phyloP scores from a whole-genome alignment of 1,139 yeast genomes.

The Citeromyces siamensis region DNA sequence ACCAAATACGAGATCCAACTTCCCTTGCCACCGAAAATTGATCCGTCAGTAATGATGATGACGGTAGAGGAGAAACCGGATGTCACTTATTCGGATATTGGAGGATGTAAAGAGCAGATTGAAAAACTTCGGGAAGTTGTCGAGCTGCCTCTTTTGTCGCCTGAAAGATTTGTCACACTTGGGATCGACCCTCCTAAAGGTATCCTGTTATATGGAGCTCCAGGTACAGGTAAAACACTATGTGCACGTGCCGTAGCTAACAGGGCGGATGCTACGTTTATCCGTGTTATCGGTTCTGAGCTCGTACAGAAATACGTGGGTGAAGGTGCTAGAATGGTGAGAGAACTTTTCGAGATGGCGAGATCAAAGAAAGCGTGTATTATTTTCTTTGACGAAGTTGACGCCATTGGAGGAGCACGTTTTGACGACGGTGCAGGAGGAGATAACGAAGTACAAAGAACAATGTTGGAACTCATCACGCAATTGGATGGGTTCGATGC shows the following conservation, averaged over 20 bases:
- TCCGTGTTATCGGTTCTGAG: conserved; percentile 96
- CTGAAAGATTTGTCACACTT: conserved; percentile 89
- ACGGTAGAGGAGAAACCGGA: conserved; percentile 98
- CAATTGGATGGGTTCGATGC: conserved; percentile 98
- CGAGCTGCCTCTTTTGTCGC: conserved; percentile 85
- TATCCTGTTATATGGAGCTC: conserved; percentile 90
- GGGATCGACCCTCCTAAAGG: conserved; percentile 99
- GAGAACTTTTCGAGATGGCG: conserved; percentile 98
- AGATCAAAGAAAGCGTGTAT: conserved; percentile 96
- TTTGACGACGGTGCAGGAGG: conserved; percentile 99
- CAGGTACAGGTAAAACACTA: conserved; percentile 96
- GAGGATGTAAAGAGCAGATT: conserved; percentile 97
- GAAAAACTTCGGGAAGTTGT: conserved; percentile 96
- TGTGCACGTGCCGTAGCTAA: conserved; percentile 99
- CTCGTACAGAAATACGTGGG: conserved; percentile 97
- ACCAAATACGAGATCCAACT: conserved; percentile 93
- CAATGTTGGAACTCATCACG: conserved; percentile 95
- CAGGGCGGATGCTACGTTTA: conserved; percentile 96
- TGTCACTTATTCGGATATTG: conserved; percentile 84
- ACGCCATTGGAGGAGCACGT: conserved; percentile 98
- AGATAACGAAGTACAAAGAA: conserved; percentile 96
- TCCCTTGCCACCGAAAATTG: conserved; percentile 95
- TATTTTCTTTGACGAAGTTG: conserved; percentile 92
- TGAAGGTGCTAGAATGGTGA: conserved; percentile 98
- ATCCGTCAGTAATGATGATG: conserved; percentile 99